Conservation (phyloP, 2,329 filamentous ascomycete genomes). For the Monilinia laxa region DNA sequence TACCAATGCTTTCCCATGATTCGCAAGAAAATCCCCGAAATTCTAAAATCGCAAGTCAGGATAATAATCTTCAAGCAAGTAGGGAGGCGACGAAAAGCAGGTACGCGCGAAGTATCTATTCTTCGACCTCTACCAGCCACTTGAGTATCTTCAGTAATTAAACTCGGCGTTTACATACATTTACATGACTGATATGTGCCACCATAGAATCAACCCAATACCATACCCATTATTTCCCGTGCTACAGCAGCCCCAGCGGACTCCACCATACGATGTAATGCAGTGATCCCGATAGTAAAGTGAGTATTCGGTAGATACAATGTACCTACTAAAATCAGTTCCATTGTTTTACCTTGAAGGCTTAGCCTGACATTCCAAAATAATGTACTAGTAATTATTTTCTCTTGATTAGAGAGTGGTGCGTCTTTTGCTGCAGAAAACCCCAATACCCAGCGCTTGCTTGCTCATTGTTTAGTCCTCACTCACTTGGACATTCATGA, state of each 20-base stretch:
- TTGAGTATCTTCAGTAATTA: conserved; percentile 15
- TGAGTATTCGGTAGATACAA: conserved; percentile 11
- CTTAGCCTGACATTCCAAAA: background rate
- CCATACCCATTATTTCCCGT: conserved; percentile 4
- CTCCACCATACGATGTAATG: conserved; percentile 14
- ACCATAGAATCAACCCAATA: background rate
- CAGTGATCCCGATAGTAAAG: conserved; percentile 21
- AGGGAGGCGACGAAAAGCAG: background rate
- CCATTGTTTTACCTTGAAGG: background rate
- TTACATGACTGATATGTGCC: background rate
- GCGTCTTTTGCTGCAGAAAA: background rate
- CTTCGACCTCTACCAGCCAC: background rate
- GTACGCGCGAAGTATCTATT: conserved; percentile 16
- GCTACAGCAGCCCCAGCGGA: background rate
- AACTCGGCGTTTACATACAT: conserved; percentile 20
- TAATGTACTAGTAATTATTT: background rate
- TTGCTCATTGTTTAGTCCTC: background rate
- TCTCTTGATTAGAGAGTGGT: background rate
- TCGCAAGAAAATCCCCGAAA: conserved; percentile 22
- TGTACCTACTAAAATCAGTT: background rate
- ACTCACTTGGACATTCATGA: background rate
- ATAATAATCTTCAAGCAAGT: background rate
- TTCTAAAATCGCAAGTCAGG: background rate
- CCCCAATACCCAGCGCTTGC: conserved; percentile 8
- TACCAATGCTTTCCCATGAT: conserved; percentile 19